Base-by-base conservation (phyloP, 2,329 filamentous ascomycete species). In the Cladophialophora chaetospira region DNA sequence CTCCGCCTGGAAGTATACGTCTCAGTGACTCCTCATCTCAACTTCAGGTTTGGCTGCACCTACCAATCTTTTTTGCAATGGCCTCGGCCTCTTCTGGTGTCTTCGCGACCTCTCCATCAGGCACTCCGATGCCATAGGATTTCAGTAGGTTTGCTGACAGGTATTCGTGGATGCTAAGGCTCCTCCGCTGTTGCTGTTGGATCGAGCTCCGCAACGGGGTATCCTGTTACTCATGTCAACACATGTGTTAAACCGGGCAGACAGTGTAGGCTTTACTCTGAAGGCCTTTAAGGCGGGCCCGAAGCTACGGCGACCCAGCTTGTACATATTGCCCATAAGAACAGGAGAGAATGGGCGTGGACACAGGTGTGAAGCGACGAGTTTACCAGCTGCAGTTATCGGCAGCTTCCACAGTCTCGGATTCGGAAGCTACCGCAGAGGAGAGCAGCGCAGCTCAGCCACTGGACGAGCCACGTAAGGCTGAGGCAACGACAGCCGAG, bases 131-230 rank as follows among this genome's bases (percentile, higher is more conserved):
- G 74, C 91, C 93, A 84, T 97, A 97, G 89, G 38, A 45, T 97
- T 86, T 89, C 71, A 99, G 84, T 67, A 99, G 87, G 75, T 92
- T 89, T 69, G 91, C 91, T 69, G 94, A 97, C 71, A 93, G 88
- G 80, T 97, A 97, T 81, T 99, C 94, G 82, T 99, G 94, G 72
- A 99, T 96, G 73, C 91, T 94, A 73, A 99, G 85, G 72, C 88
- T 87, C 80, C 94, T 86, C 77, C 83, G 85, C 79, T 97, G 92
- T 77, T 94, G 82, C 79, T 97, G 92, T 77, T 94, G 82, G 69
- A 83, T 57, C 57, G 79, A 75, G 68, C 73, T 77, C 69, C 76
- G 78, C 64, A 81, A 67, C 57, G 81, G 77, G 50, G 77, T 75
- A 69, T 86, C 82, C 78, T 89, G 47, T 50, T 26, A 13, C 10